These are phyloP conservation scores for Friedmanniomyces simplex DNA, from an alignment of 495 filamentous ascomycete genomes.

Conservation along the genomic window DNA sequence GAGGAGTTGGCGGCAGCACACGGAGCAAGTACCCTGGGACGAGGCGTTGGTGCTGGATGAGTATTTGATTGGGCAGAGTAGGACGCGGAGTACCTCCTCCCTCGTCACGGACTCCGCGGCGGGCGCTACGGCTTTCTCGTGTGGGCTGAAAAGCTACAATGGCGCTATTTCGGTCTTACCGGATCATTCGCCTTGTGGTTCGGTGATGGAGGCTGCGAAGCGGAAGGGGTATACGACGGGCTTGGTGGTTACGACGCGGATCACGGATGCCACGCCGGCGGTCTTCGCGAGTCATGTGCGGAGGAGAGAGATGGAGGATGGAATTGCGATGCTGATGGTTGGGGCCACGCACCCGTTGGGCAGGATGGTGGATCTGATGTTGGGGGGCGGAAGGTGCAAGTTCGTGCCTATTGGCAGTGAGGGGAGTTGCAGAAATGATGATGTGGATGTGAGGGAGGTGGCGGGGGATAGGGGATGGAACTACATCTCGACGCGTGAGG, in stretches of 20 bases:
- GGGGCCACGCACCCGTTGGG: slow-evolving; percentile 72
- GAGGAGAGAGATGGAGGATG: slow-evolving; percentile 66
- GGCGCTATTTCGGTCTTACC: slow-evolving; percentile 86
- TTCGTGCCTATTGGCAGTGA: slow-evolving; percentile 72
- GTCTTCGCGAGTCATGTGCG: slow-evolving; percentile 89
- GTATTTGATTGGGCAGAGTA: slow-evolving; percentile 77
- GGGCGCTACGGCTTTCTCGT: slow-evolving; percentile 92
- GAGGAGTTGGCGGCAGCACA: slow-evolving; percentile 61
- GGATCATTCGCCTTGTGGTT: slow-evolving; percentile 77
- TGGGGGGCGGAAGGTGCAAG: slow-evolving; percentile 88
- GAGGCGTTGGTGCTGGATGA: slow-evolving; percentile 70
- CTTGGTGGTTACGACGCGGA: slow-evolving; percentile 85
- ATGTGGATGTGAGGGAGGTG: slow-evolving; percentile 52
- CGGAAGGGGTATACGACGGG: slow-evolving; percentile 84
- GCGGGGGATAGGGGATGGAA: slow-evolving; percentile 68
- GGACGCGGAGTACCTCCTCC: slow-evolving; percentile 70
- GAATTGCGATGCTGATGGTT: slow-evolving; percentile 83
- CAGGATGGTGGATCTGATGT: slow-evolving; percentile 75
- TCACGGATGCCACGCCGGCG: slow-evolving; percentile 96
- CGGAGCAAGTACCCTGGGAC: slow-evolving; percentile 51
- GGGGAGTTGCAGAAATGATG: slow-evolving; percentile 68
- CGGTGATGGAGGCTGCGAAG: slow-evolving; percentile 89
- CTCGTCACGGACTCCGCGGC: slow-evolving; percentile 92
- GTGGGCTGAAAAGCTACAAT: slow-evolving; percentile 87
- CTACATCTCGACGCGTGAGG: slow-evolving; percentile 59